Evolutionary conservation across 192 early-diverging fungal species (phyloP).

Genomic region (Rhizoclosmatium sp.): DNA sequence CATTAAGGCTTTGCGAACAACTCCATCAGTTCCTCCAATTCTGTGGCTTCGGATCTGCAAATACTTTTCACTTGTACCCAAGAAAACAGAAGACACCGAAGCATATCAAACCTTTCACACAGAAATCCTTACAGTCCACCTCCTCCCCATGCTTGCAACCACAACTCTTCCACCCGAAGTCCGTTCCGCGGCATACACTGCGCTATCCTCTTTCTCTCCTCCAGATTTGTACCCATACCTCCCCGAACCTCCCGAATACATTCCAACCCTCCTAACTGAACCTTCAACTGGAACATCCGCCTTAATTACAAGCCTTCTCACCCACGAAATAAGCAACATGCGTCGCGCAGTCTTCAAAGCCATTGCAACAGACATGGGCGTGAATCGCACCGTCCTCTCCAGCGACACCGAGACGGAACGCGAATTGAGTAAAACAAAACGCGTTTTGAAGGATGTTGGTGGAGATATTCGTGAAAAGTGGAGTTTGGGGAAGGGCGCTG

Average conservation of each 20-base stretch:
- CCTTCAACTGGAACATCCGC: background rate
- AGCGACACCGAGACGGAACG: background rate
- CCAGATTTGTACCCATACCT: conserved; percentile 20
- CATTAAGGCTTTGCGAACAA: background rate
- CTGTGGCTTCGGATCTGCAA: conserved; percentile 1
- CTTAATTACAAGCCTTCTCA: background rate
- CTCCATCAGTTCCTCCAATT: background rate
- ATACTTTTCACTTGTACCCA: conserved; percentile 5
- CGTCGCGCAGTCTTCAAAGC: conserved; percentile 23
- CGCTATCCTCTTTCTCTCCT: background rate
- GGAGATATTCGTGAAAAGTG: background rate
- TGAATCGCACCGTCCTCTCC: background rate
- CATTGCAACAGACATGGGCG: conserved; percentile 15
- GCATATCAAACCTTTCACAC: conserved; percentile 12
- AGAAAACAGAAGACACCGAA: conserved; percentile 25
- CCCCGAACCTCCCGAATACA: background rate
- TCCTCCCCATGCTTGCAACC: background rate
- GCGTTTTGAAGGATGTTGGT: conserved; percentile 12
- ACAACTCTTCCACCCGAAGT: background rate
- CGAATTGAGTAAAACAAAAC: background rate
- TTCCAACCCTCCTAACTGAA: background rate
- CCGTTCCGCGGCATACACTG: conserved; percentile 6
- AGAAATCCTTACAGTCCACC: background rate
- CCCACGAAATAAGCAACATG: conserved; percentile 19
- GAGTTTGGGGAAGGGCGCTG: conserved; percentile 4